Conservation (phyloP, 768 basidiomycete species). For the Pulveroboletus ravenelii region DNA sequence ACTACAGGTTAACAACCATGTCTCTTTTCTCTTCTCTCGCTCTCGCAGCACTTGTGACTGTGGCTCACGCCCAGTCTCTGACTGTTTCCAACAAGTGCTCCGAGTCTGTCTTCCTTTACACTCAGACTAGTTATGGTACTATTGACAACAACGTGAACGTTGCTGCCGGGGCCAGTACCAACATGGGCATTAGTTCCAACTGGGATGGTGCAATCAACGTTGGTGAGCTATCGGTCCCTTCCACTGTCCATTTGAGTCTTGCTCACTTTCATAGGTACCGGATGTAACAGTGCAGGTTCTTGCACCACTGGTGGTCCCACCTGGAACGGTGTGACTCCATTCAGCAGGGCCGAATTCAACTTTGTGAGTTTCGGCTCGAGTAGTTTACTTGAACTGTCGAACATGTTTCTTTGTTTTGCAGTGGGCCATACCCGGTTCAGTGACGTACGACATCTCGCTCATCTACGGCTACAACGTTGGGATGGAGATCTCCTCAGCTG, state of each 20-base stretch:
- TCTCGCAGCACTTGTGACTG: conserved; percentile 16
- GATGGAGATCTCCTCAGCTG: conserved; percentile 31
- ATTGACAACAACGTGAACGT: conserved; percentile 27
- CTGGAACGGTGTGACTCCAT: conserved; percentile 29
- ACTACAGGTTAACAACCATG: conserved; percentile 15
- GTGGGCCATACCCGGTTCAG: conserved; percentile 22
- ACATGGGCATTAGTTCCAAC: conserved; percentile 30
- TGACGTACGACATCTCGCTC: conserved; percentile 32
- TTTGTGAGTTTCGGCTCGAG: conserved; percentile 15
- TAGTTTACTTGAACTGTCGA: not conserved
- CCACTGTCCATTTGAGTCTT: not conserved
- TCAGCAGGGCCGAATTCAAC: conserved; percentile 33
- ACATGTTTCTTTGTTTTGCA: not conserved
- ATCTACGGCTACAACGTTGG: conserved; percentile 34
- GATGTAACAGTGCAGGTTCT: conserved; percentile 19
- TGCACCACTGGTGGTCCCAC: conserved; percentile 30
- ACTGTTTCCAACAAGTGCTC: conserved; percentile 25
- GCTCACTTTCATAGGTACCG: conserved; percentile 24
- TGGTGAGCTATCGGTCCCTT: conserved; percentile 11
- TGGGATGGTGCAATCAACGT: conserved; percentile 31
- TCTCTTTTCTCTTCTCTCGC: conserved; percentile 14
- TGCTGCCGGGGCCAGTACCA: conserved; percentile 16
- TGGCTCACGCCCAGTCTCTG: conserved; percentile 26
- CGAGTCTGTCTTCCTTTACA: conserved; percentile 28
- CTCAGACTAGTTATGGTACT: conserved; percentile 26